A percentile compares a stretch with the other conserved stretches of the same genome.
phyloP scores from a whole-genome alignment of 208 protist genomes.

The Leishmania lainsoni region DNA sequence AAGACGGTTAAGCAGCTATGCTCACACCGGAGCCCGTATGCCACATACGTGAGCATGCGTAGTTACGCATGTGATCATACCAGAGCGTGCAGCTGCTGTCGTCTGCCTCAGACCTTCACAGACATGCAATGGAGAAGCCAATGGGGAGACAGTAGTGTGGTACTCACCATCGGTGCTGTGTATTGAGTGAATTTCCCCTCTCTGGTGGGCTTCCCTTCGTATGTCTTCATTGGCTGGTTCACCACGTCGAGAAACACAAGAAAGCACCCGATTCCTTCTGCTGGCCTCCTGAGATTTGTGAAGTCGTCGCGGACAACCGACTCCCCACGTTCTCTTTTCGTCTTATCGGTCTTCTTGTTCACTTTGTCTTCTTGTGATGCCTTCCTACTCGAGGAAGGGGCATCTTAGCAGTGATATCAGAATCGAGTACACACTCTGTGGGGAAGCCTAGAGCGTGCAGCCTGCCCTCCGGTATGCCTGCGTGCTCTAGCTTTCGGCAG shows the following conservation, averaged over 20 bases:
- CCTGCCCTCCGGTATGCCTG: neutral
- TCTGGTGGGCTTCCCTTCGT: neutral
- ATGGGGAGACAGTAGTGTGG: neutral
- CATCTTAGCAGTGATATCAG: neutral
- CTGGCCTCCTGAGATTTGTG: neutral
- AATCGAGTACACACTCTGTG: neutral
- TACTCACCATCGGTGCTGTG: neutral
- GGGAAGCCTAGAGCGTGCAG: neutral
- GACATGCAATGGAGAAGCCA: neutral
- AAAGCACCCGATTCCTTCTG: neutral
- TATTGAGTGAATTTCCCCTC: neutral
- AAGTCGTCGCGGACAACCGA: neutral
- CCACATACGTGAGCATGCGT: neutral
- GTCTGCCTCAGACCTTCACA: neutral
- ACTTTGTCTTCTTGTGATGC: neutral
- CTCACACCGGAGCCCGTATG: neutral
- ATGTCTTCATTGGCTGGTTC: neutral
- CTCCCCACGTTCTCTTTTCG: neutral
- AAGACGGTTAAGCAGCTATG: neutral
- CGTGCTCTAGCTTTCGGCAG: neutral
- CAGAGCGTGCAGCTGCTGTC: neutral
- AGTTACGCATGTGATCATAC: neutral
- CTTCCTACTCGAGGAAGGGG: neutral
- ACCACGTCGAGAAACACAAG: neutral
- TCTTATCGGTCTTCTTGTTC: neutral